Conservation (phyloP, 2,329 filamentous ascomycete species). For the Plectosphaerella cucumerina region DNA sequence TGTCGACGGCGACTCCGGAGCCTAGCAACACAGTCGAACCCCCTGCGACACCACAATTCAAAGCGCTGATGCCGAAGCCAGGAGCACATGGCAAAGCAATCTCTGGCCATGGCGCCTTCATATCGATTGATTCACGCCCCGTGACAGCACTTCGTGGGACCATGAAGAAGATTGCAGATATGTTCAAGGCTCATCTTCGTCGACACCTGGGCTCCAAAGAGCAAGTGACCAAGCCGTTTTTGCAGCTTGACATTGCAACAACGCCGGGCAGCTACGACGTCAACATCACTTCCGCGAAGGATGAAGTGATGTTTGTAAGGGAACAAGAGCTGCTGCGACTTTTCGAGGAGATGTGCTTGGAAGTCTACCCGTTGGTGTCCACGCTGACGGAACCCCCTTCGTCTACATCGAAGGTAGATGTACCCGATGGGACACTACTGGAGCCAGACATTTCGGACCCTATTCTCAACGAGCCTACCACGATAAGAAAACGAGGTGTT, state of each 20-base stretch:
- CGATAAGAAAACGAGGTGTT: too few relatives aligned
- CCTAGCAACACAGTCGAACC: constrained; percentile 3
- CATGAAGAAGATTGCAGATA: constrained; percentile 52
- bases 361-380: constrained; percentile 26
- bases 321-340: constrained; percentile 38
- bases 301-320: constrained; percentile 65
- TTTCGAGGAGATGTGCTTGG: constrained; percentile 40
- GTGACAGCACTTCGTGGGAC: constrained; percentile 51
- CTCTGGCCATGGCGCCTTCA: constrained; percentile 47
- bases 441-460: too few relatives aligned
- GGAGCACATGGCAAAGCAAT: constrained; percentile 39
- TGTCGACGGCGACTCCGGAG: constrained; percentile 4
- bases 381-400: too few relatives aligned
- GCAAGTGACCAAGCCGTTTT: constrained; percentile 50
- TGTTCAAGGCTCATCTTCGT: constrained; percentile 48
- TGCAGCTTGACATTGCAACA: constrained; percentile 61
- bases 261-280: constrained; percentile 61
- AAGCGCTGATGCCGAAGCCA: constrained; percentile 54
- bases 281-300: constrained; percentile 69
- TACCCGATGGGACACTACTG: too few relatives aligned
- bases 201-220: constrained; percentile 11
- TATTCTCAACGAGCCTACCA: too few relatives aligned
- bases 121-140: constrained; percentile 67
- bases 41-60: constrained; percentile 32
- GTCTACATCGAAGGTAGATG: too few relatives aligned